Percentiles rank a stretch among this genome's conserved stretches.
Conservation (phyloP, 371 early-diverging fungal genomes). For the Actinomortierella ambigua region DNA sequence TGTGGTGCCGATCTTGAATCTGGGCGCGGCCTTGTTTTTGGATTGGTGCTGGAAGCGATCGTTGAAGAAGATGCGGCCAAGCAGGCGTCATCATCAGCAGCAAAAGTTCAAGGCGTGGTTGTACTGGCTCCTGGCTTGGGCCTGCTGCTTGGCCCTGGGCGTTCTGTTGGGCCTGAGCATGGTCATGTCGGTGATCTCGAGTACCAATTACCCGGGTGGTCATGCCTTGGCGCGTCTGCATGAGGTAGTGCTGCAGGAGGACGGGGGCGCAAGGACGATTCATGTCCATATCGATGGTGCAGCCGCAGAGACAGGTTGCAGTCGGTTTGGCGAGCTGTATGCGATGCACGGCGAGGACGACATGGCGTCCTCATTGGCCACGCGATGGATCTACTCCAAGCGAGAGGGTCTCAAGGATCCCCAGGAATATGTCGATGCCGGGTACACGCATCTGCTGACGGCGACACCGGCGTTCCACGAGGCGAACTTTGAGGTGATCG, state of each 20-base stretch:
- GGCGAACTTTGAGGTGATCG: constrained; percentile 48
- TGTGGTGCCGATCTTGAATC: constrained; percentile 83
- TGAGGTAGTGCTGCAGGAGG: constrained; percentile 41
- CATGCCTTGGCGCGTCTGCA: constrained; percentile 73
- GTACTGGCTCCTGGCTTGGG: background rate
- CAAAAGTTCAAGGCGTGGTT: background rate
- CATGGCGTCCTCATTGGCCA: constrained; percentile 52
- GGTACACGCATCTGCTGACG: constrained; percentile 73
- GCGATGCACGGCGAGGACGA: background rate
- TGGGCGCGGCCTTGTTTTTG: constrained; percentile 64
- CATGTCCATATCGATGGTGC: constrained; percentile 81
- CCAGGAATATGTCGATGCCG: constrained; percentile 52
- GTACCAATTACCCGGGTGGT: constrained; percentile 91
- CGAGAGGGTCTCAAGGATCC: constrained; percentile 56
- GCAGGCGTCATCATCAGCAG: background rate
- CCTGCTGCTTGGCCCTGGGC: constrained; percentile 11
- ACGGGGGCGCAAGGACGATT: constrained; percentile 21
- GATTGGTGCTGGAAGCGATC: background rate
- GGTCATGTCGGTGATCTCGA: constrained; percentile 61
- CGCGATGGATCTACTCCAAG: constrained; percentile 76
- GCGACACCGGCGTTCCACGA: constrained; percentile 50
- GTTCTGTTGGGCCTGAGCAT: constrained; percentile 43
- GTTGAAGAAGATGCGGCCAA: background rate
- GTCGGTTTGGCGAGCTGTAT: constrained; percentile 71
- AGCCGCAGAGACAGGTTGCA: constrained; percentile 89